Conservation (phyloP, 345 rosid species). For the Lepidium didymum region DNA sequence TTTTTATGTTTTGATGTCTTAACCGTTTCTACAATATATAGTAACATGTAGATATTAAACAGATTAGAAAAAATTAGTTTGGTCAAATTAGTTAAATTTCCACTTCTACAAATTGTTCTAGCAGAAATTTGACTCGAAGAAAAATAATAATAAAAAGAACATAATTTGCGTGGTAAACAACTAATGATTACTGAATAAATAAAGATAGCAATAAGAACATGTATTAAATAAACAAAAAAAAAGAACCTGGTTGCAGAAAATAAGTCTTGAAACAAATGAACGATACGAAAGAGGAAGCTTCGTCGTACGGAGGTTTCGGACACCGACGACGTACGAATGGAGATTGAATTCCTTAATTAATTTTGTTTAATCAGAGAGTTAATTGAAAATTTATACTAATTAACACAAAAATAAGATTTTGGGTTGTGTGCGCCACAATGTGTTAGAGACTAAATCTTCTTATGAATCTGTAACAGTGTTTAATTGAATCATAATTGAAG, state of each 20-base stretch:
- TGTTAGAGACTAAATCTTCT: conserved; percentile 3
- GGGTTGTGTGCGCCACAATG: conserved; percentile 12
- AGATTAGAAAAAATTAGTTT: too few species aligned
- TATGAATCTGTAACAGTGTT: not conserved
- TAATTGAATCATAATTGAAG: conserved; percentile 23
- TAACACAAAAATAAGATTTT: not conserved
- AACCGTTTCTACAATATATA: not conserved
- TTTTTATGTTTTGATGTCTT: not conserved
- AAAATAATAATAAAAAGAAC: too few species aligned
- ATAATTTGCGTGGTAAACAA: not conserved
- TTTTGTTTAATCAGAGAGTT: not conserved
- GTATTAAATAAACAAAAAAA: not conserved
- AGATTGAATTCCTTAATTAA: not conserved
- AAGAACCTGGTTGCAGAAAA: conserved; percentile 4
- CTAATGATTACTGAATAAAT: not conserved
- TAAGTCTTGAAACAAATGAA: not conserved
- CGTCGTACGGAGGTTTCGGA: conserved; percentile 24
- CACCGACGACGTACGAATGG: conserved; percentile 25
- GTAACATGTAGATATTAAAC: not conserved
- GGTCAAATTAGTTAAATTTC: too few species aligned
- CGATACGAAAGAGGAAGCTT: conserved; percentile 21
- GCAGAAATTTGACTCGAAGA: too few species aligned
- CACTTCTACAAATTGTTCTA: too few species aligned
- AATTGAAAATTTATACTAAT: not conserved
- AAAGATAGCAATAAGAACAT: not conserved